A percentile compares a stretch with the other conserved stretches of the same genome.
These are phyloP conservation scores for Piper longum DNA, from an alignment of 164 flowering plant genomes.

Conservation along the genomic window DNA sequence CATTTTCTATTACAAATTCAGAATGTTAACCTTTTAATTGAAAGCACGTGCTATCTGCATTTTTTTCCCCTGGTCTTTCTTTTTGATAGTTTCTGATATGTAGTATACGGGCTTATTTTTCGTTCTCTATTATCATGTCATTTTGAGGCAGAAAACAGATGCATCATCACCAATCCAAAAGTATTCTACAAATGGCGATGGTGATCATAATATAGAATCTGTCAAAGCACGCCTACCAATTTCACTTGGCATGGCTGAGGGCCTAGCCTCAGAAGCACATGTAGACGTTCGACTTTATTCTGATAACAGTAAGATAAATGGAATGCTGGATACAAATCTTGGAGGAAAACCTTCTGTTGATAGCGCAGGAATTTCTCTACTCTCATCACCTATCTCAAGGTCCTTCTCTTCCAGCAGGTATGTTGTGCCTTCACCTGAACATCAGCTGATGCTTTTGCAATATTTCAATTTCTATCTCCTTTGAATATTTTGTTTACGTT, in stretches of 20 bases:
- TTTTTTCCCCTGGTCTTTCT: background rate
- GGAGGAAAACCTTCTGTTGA: conserved; percentile 25
- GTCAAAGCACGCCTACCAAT: conserved; percentile 19
- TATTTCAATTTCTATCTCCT: background rate
- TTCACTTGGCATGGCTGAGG: conserved; percentile 17
- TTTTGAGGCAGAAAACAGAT: conserved; percentile 38
- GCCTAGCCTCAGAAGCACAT: conserved; percentile 13
- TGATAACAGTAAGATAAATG: conserved; percentile 31
- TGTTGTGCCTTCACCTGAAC: background rate
- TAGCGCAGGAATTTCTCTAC: conserved; percentile 32
- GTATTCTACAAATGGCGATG: conserved; percentile 22
- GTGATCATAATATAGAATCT: conserved; percentile 18
- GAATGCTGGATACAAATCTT: conserved; percentile 25
- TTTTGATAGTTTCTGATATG: background rate
- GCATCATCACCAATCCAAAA: conserved; percentile 19
- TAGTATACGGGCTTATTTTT: background rate
- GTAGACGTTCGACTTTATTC: conserved; percentile 20
- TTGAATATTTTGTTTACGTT: background rate
- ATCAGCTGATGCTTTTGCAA: background rate
- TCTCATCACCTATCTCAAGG: conserved; percentile 45
- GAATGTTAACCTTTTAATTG: background rate
- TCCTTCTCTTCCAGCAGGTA: conserved; percentile 56
- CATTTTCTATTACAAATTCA: background rate
- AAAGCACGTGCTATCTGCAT: background rate
- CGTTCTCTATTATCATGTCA: background rate